Evolutionary conservation across 805 yeast genomes (phyloP).

Genomic region (Clavispora santaluciae): DNA sequence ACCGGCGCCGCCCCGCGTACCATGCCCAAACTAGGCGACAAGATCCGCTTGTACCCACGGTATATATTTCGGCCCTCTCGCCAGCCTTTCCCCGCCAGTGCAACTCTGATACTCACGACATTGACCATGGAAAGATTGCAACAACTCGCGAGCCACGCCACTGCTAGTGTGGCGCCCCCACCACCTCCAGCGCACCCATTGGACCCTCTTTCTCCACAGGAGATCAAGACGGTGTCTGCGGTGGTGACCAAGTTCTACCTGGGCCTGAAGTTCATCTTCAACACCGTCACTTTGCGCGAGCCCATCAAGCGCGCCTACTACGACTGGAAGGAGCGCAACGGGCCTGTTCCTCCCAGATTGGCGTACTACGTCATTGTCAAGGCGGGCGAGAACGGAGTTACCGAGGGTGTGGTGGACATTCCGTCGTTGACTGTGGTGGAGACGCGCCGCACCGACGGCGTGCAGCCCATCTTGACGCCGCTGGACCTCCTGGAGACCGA

Average conservation of each 20-base stretch:
- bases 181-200: constrained; percentile 59
- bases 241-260: constrained; percentile 46
- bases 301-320: constrained; percentile 62
- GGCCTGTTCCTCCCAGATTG: constrained; percentile 62
- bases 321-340: constrained; percentile 59
- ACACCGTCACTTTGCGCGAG: constrained; percentile 66
- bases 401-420: constrained; percentile 67
- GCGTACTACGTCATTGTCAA: constrained; percentile 63
- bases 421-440: constrained; percentile 43
- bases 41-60: constrained; percentile 7
- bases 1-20: not conserved
- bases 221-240: constrained; percentile 54
- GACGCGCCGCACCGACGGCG: constrained; percentile 49
- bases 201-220: constrained; percentile 64
- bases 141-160: constrained; percentile 59
- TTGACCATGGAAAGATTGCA: constrained; percentile 56
- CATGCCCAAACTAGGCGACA: constrained; percentile 6
- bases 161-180: constrained; percentile 51
- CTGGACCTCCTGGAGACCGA: constrained; percentile 63
- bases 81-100: not conserved
- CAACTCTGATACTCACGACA: not conserved
- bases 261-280: constrained; percentile 49
- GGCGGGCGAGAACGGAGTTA: constrained; percentile 54
- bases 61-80: not conserved
- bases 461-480: constrained; percentile 71